Base-by-base conservation (phyloP, 1,139 yeast species). In the Blastobotrys aristatus region DNA sequence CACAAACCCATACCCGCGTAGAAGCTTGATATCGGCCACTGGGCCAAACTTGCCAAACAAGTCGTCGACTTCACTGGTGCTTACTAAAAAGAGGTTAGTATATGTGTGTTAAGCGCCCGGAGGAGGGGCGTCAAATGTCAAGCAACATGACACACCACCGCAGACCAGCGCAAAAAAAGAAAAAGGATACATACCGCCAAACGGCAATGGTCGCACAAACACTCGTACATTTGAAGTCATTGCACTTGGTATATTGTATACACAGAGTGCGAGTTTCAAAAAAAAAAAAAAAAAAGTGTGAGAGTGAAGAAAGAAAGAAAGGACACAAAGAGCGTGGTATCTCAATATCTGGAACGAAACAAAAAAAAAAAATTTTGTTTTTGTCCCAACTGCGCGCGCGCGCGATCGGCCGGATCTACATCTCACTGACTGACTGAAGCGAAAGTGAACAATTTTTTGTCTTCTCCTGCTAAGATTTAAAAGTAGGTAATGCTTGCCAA, bases 1-100 rank as follows among this genome's bases (percentile, higher is more conserved):
- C 2, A 89, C 71, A 62, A 90, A 90, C 0, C 86, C 97, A 62
- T 90, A 92, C 0, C 97, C 85, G 55, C 87, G 70, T 7, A 89
- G 82, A 11, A 89, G 73, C 43, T 87, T 70, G 2, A 82, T 71
- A 10, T 70, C 76, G 49, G 81, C 87, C 27, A 90, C 76, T 16
- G 75, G 73, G 0, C 97, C 97, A 66, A 70, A 87, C 53, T 72
- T 71, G 35, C 75, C 67, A 58, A 90, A 85, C 44, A 72, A 73
- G 52, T 76, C 76, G 31, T 82, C 80, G 14, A 92, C 63, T 38
- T 87, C 90, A 16, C 79, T 66, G 58, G 86, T 95, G 1, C 79
- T 75, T 17, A 78, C 69, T 53, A 40, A 4, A 11, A 29, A 20
- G 6, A 8, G 4, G 16, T 24, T 22, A 14, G 13, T 17, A 8